These are phyloP conservation scores for Sarocladium kiliense DNA, from an alignment of 2,329 filamentous ascomycete genomes.

Conservation along the genomic window DNA sequence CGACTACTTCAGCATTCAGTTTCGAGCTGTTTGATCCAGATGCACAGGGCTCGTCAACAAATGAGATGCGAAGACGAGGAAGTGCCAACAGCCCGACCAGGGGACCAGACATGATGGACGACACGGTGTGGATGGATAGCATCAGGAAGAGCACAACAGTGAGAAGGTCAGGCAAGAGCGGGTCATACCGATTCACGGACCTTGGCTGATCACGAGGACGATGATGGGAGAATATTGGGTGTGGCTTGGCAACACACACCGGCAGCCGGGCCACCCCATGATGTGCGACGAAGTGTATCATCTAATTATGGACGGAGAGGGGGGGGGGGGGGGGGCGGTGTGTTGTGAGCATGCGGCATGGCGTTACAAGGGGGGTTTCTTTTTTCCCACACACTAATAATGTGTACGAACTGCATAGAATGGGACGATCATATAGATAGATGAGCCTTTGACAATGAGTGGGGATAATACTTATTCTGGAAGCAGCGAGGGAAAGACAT, in stretches of 20 bases:
- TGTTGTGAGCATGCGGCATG: not conserved
- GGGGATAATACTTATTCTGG: too few relatives aligned
- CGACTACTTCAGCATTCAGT: conserved; percentile 51
- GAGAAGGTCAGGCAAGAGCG: conserved; percentile 36
- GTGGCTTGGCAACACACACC: not conserved
- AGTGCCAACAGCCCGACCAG: conserved; percentile 67
- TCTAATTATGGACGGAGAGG: not conserved
- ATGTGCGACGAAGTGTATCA: not conserved
- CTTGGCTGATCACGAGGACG: conserved; percentile 14
- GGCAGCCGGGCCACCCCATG: not conserved
- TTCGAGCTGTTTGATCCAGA: conserved; percentile 50
- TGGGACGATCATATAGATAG: not conserved
- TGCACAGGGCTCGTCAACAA: conserved; percentile 19
- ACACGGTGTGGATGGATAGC: conserved; percentile 90
- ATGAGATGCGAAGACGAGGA: conserved; percentile 51
- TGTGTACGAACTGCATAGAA: not conserved
- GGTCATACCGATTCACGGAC: conserved; percentile 26
- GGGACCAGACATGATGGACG: conserved; percentile 65
- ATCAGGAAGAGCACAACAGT: conserved; percentile 82
- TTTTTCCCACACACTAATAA: not conserved
- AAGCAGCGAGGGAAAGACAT: not conserved
- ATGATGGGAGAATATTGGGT: not conserved
- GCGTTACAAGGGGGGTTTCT: not conserved
- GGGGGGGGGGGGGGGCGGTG: not conserved
- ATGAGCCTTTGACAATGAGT: too few relatives aligned